Conservation (phyloP, 2,329 filamentous ascomycete species). For the Ophiocordyceps camponoti-leonardi region DNA sequence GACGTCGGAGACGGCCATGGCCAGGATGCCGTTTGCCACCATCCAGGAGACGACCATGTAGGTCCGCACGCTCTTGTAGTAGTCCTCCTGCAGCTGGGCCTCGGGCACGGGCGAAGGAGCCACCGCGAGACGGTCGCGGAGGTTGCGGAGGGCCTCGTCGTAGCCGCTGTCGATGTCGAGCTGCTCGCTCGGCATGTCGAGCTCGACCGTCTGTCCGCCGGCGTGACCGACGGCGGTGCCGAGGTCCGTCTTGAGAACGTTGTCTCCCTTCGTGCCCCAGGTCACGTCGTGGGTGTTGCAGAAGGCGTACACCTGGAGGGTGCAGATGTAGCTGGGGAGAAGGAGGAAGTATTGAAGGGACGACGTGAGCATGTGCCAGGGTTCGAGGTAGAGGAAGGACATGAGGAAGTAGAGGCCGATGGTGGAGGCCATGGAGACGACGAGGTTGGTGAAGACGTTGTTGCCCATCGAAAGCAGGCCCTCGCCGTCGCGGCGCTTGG, state of each 20-base stretch:
- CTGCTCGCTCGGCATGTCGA: conserved; percentile 96
- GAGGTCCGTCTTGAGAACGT: conserved; percentile 81
- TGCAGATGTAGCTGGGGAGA: conserved; percentile 88
- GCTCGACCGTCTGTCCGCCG: conserved; percentile 59
- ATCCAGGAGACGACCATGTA: conserved; percentile 98
- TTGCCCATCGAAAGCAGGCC: conserved; percentile 47
- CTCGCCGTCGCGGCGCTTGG: conserved; percentile 21
- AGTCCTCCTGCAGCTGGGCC: conserved; percentile 85
- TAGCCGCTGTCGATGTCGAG: conserved; percentile 96
- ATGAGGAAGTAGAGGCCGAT: conserved; percentile 91
- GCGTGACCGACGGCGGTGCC: conserved; percentile 60
- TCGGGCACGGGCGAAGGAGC: conserved; percentile 44
- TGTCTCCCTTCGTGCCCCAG: conserved; percentile 98
- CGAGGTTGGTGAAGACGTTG: conserved; percentile 88
- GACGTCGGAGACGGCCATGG: conserved; percentile 81
- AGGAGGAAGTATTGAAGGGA: conserved; percentile 84
- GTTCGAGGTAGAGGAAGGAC: conserved; percentile 91
- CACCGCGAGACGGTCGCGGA: conserved; percentile 83
- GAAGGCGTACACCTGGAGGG: conserved; percentile 93
- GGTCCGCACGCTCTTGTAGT: conserved; percentile 91
- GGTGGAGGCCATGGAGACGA: conserved; percentile 77
- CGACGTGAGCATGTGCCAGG: conserved; percentile 97
- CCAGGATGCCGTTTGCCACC: conserved; percentile 76
- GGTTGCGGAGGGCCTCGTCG: conserved; percentile 89
- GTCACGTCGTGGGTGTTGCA: conserved; percentile 98